Percentiles rank a stretch among this genome's conserved stretches.
phyloP scores from a whole-genome alignment of 1,139 yeast genomes.

The Suhomyces terraborum region DNA sequence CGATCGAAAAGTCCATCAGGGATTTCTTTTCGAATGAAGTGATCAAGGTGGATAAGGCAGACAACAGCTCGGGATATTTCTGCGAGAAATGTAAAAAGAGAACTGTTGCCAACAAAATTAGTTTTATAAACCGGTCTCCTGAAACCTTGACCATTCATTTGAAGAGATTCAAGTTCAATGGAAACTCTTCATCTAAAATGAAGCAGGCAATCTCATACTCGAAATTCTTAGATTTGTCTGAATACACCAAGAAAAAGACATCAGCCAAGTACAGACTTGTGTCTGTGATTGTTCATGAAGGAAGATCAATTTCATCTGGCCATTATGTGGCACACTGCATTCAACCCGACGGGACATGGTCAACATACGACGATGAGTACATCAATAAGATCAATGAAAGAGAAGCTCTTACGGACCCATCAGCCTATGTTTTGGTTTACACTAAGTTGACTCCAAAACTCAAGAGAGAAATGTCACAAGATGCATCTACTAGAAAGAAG shows the following conservation, averaged over 20 bases:
- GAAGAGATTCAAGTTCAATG: conserved; percentile 87
- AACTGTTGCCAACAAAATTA: conserved; percentile 76
- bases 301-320: conserved; percentile 88
- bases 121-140: conserved; percentile 78
- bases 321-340: conserved; percentile 90
- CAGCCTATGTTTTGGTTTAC: conserved; percentile 88
- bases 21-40: conserved; percentile 83
- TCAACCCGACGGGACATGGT: conserved; percentile 92
- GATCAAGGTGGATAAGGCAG: conserved; percentile 65
- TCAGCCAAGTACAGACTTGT: conserved; percentile 70
- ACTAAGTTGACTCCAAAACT: conserved; percentile 64
- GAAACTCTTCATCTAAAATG: conserved; percentile 74
- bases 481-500: conserved; percentile 15
- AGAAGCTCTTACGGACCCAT: conserved; percentile 76
- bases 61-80: conserved; percentile 66
- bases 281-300: conserved; percentile 93
- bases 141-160: conserved; percentile 85
- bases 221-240: conserved; percentile 69
- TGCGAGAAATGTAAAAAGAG: conserved; percentile 84
- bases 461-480: conserved; percentile 14
- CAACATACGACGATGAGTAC: conserved; percentile 90
- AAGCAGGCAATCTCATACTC: conserved; percentile 86
- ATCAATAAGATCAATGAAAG: conserved; percentile 72
- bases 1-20: conserved; percentile 70
- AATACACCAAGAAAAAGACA: conserved; percentile 50